Percentiles rank a stretch among this genome's conserved stretches.
Evolutionary conservation across 352 stramenopile species (phyloP).

Genomic region (Pythium sukuiense): DNA sequence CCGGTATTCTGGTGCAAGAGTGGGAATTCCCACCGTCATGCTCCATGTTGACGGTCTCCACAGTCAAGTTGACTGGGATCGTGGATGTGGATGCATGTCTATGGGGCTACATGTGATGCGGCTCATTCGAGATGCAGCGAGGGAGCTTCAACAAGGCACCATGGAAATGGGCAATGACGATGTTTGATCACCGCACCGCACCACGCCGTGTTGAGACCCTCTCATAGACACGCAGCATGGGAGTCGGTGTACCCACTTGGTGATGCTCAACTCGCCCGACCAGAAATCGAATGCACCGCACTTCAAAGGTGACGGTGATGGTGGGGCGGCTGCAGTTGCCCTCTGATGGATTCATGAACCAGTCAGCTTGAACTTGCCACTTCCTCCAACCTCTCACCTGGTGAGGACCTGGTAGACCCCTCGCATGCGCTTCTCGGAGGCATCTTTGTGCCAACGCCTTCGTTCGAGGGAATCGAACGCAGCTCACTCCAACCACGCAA

Average conservation of each 20-base stretch:
- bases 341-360: slow-evolving; percentile 3
- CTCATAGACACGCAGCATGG: slow-evolving; percentile 3
- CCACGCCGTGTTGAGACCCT: neutral
- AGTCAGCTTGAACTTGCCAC: slow-evolving; percentile 1
- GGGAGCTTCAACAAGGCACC: neutral
- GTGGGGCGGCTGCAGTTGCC: neutral
- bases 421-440: too few species aligned
- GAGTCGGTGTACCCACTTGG: neutral
- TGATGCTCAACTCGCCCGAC: neutral
- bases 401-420: neutral
- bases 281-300: neutral
- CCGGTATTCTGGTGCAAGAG: slow-evolving; percentile 9
- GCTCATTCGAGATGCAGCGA: neutral
- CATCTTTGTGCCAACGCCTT: too few species aligned
- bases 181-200: neutral
- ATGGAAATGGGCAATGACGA: neutral
- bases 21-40: neutral
- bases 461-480: too few species aligned
- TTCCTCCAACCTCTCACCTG: neutral
- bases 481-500: too few species aligned
- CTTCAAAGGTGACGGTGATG: neutral
- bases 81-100: neutral
- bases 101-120: neutral
- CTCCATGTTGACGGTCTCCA: neutral
- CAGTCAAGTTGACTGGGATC: neutral